Percentiles rank a stretch among this genome's conserved stretches.
phyloP scores from a whole-genome alignment of 2,329 filamentous ascomycete species.

The Phialocephala subalpina region DNA sequence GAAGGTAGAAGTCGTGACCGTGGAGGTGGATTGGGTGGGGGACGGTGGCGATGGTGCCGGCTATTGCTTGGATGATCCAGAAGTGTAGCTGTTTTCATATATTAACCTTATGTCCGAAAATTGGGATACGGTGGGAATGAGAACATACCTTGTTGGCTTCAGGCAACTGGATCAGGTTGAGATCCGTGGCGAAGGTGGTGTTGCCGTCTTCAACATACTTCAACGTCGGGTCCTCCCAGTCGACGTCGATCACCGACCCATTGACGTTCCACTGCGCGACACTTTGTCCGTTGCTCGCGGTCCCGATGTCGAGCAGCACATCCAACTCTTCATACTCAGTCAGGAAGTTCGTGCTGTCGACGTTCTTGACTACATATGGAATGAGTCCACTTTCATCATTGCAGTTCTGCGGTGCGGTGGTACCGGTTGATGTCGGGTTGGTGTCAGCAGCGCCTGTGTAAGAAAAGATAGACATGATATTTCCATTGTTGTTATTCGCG shows the following conservation, averaged over 20 bases:
- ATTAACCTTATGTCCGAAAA: too few relatives aligned
- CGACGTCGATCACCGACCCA: slow-evolving; percentile 43
- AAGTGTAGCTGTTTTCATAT: slow-evolving; percentile 5
- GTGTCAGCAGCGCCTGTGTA: slow-evolving; percentile 22
- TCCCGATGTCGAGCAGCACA: slow-evolving; percentile 7
- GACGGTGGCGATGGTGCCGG: slow-evolving; percentile 42
- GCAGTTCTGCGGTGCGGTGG: slow-evolving; percentile 3
- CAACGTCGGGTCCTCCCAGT: slow-evolving; percentile 52
- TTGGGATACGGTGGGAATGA: too few relatives aligned
- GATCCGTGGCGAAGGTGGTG: slow-evolving; percentile 10
- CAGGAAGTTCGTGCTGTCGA: slow-evolving; percentile 14
- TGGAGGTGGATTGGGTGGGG: slow-evolving; percentile 59
- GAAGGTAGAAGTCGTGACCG: slow-evolving; percentile 47
- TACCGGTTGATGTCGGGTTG: slow-evolving; percentile 11
- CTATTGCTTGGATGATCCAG: slow-evolving; percentile 24
- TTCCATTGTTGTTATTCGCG: slow-evolving; percentile 26
- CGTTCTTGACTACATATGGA: slow-evolving; percentile 21
- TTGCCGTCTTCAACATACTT: slow-evolving; percentile 40
- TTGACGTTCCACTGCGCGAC: slow-evolving; percentile 27
- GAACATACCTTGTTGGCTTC: slow-evolving; percentile 19
- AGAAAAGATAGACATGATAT: slow-evolving; percentile 29
- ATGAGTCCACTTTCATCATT: slow-evolving; percentile 21
- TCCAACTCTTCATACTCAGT: slow-evolving; percentile 12
- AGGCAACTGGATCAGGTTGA: slow-evolving; percentile 25
- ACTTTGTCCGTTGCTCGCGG: slow-evolving; percentile 3